phyloP scores from a whole-genome alignment of 768 basidiomycete species.

The Exsudoporus frostii region DNA sequence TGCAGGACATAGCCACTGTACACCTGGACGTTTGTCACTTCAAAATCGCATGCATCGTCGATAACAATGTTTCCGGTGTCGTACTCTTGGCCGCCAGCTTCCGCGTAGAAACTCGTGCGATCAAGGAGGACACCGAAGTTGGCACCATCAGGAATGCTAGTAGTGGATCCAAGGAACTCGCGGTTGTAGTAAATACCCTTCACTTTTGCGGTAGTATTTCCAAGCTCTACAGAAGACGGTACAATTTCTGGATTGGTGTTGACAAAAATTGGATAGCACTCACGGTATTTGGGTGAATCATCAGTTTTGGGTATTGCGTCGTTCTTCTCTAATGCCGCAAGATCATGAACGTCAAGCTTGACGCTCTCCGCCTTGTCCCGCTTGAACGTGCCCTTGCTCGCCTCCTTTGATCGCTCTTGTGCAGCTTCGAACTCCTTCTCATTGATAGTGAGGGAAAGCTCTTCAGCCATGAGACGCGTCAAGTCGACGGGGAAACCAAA shows the following conservation, averaged over 20 bases:
- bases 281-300: slow-evolving; percentile 89
- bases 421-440: slow-evolving; percentile 88
- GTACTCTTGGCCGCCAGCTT: slow-evolving; percentile 95
- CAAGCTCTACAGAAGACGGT: slow-evolving; percentile 51
- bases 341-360: slow-evolving; percentile 94
- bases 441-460: slow-evolving; percentile 80
- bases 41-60: slow-evolving; percentile 88
- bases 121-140: slow-evolving; percentile 87
- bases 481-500: slow-evolving; percentile 98
- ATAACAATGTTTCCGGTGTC: slow-evolving; percentile 95
- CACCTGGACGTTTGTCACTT: slow-evolving; percentile 89
- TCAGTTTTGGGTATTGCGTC: slow-evolving; percentile 82
- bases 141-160: slow-evolving; percentile 57
- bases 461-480: slow-evolving; percentile 96
- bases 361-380: slow-evolving; percentile 65
- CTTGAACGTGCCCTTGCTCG: slow-evolving; percentile 82
- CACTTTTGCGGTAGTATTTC: slow-evolving; percentile 71
- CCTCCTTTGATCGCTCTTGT: slow-evolving; percentile 83
- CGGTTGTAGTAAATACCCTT: slow-evolving; percentile 85
- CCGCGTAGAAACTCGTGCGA: slow-evolving; percentile 94
- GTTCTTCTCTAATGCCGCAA: slow-evolving; percentile 82
- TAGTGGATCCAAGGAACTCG: slow-evolving; percentile 67
- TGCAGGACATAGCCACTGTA: slow-evolving; percentile 97
- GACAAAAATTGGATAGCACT: slow-evolving; percentile 24
- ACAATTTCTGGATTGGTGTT: not conserved